Percentiles rank a stretch among this genome's conserved stretches.
Evolutionary conservation across 2,329 filamentous ascomycete genomes (phyloP).

Genomic region (Venturia pyrina): DNA sequence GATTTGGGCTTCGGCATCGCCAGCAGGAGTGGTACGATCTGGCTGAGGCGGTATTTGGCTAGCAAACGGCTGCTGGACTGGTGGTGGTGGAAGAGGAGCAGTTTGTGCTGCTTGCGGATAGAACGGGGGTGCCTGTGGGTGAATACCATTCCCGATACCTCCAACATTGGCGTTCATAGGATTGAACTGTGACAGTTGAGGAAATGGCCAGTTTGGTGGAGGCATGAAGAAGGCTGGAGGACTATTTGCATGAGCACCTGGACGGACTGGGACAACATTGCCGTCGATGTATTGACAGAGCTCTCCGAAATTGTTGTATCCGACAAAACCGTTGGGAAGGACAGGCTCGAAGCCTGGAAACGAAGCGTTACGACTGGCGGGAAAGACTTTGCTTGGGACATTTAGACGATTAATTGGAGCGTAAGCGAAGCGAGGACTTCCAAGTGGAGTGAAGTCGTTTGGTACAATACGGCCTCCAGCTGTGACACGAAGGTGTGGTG

Average conservation of each 20-base stretch:
- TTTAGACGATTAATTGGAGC: slow-evolving; percentile 1
- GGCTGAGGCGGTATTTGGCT: not conserved
- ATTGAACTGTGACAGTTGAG: slow-evolving; percentile 1
- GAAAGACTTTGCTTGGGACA: slow-evolving; percentile 7
- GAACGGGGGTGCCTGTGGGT: not conserved
- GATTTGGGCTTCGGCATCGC: slow-evolving; percentile 8
- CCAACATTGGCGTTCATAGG: not conserved
- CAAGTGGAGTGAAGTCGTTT: slow-evolving; percentile 25
- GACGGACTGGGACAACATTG: slow-evolving; percentile 23
- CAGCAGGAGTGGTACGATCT: not conserved
- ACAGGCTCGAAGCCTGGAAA: slow-evolving; percentile 16
- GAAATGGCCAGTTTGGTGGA: slow-evolving; percentile 23
- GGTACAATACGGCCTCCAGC: slow-evolving; percentile 44
- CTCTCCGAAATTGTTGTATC: slow-evolving; percentile 25
- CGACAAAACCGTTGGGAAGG: slow-evolving; percentile 27
- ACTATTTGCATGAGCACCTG: slow-evolving; percentile 20
- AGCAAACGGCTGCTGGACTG: not conserved
- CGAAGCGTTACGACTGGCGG: not conserved
- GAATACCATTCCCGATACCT: not conserved
- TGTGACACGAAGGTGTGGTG: slow-evolving; percentile 40
- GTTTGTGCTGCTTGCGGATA: slow-evolving; percentile 1
- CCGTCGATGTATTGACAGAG: slow-evolving; percentile 29
- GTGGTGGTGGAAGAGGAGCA: not conserved
- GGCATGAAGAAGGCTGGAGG: slow-evolving; percentile 25
- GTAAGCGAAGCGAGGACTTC: slow-evolving; percentile 8